A percentile compares a stretch with the other conserved stretches of the same genome.
Evolutionary conservation across 2,329 filamentous ascomycete genomes (phyloP).

Genomic region (Chalara sp.): DNA sequence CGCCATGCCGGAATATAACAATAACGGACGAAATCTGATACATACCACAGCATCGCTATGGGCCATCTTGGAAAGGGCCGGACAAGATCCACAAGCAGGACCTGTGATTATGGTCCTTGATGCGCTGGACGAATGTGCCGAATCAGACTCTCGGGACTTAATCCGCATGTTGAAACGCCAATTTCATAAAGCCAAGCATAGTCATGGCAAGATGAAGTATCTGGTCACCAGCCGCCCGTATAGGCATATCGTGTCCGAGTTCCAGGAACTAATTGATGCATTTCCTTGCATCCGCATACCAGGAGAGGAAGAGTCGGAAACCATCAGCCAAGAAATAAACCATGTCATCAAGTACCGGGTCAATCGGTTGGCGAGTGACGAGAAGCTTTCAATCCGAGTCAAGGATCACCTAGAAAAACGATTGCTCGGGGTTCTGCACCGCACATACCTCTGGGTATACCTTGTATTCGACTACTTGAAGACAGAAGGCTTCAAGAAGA

Average conservation of each 20-base stretch:
- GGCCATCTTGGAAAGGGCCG: slow-evolving; percentile 23
- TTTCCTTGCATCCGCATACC: slow-evolving; percentile 29
- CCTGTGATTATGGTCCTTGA: slow-evolving; percentile 31
- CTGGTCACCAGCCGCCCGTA: slow-evolving; percentile 32
- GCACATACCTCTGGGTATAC: slow-evolving; percentile 14
- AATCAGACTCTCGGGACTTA: slow-evolving; percentile 15
- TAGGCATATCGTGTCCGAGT: slow-evolving; percentile 21
- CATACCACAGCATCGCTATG: slow-evolving; percentile 25
- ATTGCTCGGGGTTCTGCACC: slow-evolving; percentile 4
- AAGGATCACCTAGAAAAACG: slow-evolving; percentile 1
- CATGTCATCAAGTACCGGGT: slow-evolving; percentile 23
- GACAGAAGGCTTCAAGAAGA: background rate
- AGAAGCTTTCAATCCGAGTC: background rate
- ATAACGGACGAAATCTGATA: slow-evolving; percentile 18
- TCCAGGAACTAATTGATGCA: slow-evolving; percentile 12
- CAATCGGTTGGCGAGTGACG: slow-evolving; percentile 1
- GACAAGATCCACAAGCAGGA: slow-evolving; percentile 22
- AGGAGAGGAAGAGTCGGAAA: slow-evolving; percentile 30
- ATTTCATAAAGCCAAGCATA: background rate
- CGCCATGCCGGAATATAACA: slow-evolving; percentile 22
- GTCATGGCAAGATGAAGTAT: slow-evolving; percentile 22
- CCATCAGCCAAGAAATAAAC: slow-evolving; percentile 31
- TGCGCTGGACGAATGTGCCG: slow-evolving; percentile 33
- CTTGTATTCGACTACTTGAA: slow-evolving; percentile 7
- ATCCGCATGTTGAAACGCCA: slow-evolving; percentile 11